These are phyloP conservation scores for Leccinum insolens DNA, from an alignment of 1,284 basidiomycete species.

Conservation along the genomic window DNA sequence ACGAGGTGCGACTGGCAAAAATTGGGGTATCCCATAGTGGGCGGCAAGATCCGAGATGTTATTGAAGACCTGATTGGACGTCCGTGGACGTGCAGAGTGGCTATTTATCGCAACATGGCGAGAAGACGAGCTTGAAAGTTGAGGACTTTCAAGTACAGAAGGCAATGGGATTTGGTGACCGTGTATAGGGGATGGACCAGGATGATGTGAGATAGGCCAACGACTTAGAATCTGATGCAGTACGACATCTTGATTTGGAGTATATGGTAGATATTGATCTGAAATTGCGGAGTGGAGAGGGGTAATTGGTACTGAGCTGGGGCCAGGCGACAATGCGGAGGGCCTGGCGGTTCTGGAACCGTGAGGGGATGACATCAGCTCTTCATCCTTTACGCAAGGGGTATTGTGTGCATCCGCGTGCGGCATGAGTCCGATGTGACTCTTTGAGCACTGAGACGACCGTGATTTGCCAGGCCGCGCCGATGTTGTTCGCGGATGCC, in stretches of 20 bases:
- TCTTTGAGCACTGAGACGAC: slow-evolving; percentile 24
- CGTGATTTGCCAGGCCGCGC: slow-evolving; percentile 27
- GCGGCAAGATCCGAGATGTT: slow-evolving; percentile 61
- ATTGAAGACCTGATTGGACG: slow-evolving; percentile 48
- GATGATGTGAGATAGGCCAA: slow-evolving; percentile 33
- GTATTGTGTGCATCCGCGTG: slow-evolving; percentile 28
- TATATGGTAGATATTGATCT: slow-evolving; percentile 33
- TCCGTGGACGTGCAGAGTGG: slow-evolving; percentile 43
- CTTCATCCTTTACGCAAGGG: slow-evolving; percentile 28
- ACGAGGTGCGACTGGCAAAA: slow-evolving; percentile 64
- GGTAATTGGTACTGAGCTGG: slow-evolving; percentile 29
- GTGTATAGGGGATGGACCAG: slow-evolving; percentile 31
- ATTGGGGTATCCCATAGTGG: slow-evolving; percentile 75
- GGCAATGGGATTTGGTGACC: slow-evolving; percentile 38
- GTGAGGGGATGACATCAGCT: slow-evolving; percentile 42
- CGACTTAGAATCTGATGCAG: slow-evolving; percentile 33
- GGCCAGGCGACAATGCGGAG: slow-evolving; percentile 42
- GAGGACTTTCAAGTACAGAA: slow-evolving; percentile 39
- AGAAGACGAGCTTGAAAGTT: slow-evolving; percentile 43
- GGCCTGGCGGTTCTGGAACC: slow-evolving; percentile 45
- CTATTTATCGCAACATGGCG: slow-evolving; percentile 51
- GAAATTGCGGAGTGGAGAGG: slow-evolving; percentile 43
- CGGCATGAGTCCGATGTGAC: slow-evolving; percentile 20
- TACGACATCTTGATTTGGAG: slow-evolving; percentile 40
- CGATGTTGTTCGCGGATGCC: slow-evolving; percentile 35